phyloP scores from a whole-genome alignment of 129 eudicot species.

The Saussurea involucrata region DNA sequence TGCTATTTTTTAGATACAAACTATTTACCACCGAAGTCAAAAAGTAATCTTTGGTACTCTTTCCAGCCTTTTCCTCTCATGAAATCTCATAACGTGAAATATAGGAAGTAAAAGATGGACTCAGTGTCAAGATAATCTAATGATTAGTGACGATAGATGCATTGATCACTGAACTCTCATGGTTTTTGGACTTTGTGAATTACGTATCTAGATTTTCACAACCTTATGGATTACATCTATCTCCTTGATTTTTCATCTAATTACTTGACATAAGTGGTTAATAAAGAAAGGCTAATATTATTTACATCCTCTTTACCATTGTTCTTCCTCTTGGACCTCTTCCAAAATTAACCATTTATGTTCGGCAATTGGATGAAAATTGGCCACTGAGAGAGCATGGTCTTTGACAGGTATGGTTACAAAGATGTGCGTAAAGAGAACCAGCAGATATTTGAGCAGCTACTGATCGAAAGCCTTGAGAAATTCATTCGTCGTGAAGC shows the following conservation, averaged over 20 bases:
- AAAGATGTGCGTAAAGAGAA: constrained; percentile 91
- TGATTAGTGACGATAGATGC: neutral
- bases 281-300: neutral
- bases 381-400: neutral
- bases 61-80: neutral
- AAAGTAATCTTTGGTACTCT: neutral
- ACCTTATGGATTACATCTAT: neutral
- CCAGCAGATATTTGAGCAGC: constrained; percentile 79
- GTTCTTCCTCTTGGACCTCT: neutral
- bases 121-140: neutral
- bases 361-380: neutral
- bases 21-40: neutral
- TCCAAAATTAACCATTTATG: neutral
- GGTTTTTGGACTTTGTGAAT: neutral
- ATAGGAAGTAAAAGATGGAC: neutral
- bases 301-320: neutral
- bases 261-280: neutral
- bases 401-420: constrained; percentile 75
- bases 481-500: constrained; percentile 97
- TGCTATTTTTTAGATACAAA: neutral
- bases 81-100: neutral
- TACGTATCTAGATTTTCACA: neutral
- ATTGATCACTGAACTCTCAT: neutral
- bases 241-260: neutral
- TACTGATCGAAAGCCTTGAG: constrained; percentile 85